Evolutionary conservation across 371 early-diverging fungal species (phyloP).

Genomic region (Mortierella sp.): DNA sequence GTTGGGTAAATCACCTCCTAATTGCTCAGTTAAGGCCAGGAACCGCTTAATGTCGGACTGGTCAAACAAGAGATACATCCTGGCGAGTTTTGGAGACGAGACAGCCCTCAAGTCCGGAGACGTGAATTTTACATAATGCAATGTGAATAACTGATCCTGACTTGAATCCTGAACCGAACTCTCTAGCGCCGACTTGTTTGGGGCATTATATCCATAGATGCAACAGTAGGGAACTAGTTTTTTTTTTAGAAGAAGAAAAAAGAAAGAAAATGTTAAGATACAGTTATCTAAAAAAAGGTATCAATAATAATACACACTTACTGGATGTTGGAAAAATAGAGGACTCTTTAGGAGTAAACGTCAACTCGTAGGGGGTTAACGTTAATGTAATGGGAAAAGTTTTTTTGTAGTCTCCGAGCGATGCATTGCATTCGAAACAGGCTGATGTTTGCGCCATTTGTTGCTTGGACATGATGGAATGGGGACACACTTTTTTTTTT

Average conservation of each 20-base stretch:
- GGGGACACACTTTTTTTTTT: neutral
- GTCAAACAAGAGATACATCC: conserved; percentile 18
- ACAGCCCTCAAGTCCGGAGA: conserved; percentile 11
- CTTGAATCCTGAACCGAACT: conserved; percentile 4
- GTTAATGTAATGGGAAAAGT: conserved; percentile 9
- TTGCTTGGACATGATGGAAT: conserved; percentile 2
- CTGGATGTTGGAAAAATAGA: conserved; percentile 1
- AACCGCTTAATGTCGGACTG: conserved; percentile 22
- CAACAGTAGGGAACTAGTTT: conserved; percentile 43
- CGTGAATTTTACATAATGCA: conserved; percentile 30
- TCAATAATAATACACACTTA: neutral
- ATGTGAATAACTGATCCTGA: neutral
- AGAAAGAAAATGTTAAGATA: neutral
- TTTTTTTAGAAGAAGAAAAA: neutral
- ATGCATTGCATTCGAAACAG: conserved; percentile 19
- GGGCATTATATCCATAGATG: conserved; percentile 41
- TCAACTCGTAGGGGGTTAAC: conserved; percentile 8
- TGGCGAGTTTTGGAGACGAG: conserved; percentile 16
- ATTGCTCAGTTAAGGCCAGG: conserved; percentile 14
- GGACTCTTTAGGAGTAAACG: conserved; percentile 4
- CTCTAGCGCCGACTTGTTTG: conserved; percentile 6
- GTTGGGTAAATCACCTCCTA: conserved; percentile 18
- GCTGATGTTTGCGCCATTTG: neutral
- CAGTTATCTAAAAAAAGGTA: neutral
- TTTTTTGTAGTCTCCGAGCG: neutral